These are phyloP conservation scores for Monosporascus sp. DNA, from an alignment of 2,329 filamentous ascomycete species.

Conservation along the genomic window DNA sequence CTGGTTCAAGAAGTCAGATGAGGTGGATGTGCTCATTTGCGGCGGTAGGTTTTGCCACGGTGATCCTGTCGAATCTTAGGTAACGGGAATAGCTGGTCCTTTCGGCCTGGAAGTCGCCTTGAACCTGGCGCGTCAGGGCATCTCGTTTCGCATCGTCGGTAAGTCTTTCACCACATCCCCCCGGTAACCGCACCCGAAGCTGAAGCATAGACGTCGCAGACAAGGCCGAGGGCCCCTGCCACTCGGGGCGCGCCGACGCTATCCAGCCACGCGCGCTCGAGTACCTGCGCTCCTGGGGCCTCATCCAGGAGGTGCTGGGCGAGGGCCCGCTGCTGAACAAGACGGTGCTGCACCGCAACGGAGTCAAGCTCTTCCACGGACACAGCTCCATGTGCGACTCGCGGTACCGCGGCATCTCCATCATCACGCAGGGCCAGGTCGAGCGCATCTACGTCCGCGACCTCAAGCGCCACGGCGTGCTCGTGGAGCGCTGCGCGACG, in stretches of 20 bases:
- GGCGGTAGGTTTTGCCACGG: slow-evolving; percentile 20
- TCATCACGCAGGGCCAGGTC: slow-evolving; percentile 32
- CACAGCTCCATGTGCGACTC: slow-evolving; percentile 28
- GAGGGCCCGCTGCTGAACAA: slow-evolving; percentile 28
- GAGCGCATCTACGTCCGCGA: slow-evolving; percentile 32
- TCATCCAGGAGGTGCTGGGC: slow-evolving; percentile 21
- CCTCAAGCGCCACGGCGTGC: slow-evolving; percentile 24
- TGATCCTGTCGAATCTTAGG: not conserved
- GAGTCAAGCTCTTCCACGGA: slow-evolving; percentile 21
- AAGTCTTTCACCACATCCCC: not conserved
- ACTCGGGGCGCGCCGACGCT: slow-evolving; percentile 15
- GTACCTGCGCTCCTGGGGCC: slow-evolving; percentile 9
- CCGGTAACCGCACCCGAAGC: no score
- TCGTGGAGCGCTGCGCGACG: slow-evolving; percentile 25
- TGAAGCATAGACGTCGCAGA: slow-evolving; percentile 9
- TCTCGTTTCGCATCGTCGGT: slow-evolving; percentile 30
- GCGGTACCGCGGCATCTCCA: slow-evolving; percentile 28
- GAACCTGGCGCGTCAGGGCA: slow-evolving; percentile 25
- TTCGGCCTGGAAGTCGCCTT: slow-evolving; percentile 25
- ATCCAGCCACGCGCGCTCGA: slow-evolving; percentile 14
- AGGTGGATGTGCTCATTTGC: slow-evolving; percentile 30
- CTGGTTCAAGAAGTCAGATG: slow-evolving; percentile 21
- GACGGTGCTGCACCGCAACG: slow-evolving; percentile 26
- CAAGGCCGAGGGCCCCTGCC: slow-evolving; percentile 21
- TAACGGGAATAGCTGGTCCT: slow-evolving; percentile 23